These are phyloP conservation scores for Globisporangium okanoganense DNA, from an alignment of 352 stramenopile species.

Conservation along the genomic window DNA sequence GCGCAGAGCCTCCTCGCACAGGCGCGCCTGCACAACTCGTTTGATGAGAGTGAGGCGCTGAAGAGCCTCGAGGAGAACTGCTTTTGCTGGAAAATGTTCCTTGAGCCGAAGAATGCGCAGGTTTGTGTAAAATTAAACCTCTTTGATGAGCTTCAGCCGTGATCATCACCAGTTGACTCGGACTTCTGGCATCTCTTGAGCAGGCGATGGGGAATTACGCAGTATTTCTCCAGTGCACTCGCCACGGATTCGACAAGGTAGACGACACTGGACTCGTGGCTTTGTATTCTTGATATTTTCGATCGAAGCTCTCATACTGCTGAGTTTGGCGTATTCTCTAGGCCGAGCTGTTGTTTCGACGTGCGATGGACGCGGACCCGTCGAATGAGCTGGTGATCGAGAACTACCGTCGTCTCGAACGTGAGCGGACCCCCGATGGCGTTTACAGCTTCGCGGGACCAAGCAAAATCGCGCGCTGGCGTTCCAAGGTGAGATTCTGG, in stretches of 20 bases:
- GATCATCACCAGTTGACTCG: not conserved
- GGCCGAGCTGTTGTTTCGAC: slow-evolving; percentile 63
- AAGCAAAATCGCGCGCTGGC: slow-evolving; percentile 38
- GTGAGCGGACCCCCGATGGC: slow-evolving; percentile 43
- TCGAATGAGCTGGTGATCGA: slow-evolving; percentile 44
- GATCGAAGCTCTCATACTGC: not conserved
- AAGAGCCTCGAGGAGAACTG: slow-evolving; percentile 43
- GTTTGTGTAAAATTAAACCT: slow-evolving; percentile 18
- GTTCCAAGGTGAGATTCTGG: slow-evolving; percentile 26
- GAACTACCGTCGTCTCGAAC: slow-evolving; percentile 57
- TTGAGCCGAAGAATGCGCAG: slow-evolving; percentile 44
- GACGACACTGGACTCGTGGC: not conserved
- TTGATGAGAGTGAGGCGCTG: slow-evolving; percentile 10
- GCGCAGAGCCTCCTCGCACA: slow-evolving; percentile 33
- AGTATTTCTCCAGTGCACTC: slow-evolving; percentile 52
- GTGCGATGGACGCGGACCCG: slow-evolving; percentile 50
- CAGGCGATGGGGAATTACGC: slow-evolving; percentile 66
- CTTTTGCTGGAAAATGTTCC: slow-evolving; percentile 64
- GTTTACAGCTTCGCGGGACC: slow-evolving; percentile 49
- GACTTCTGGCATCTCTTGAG: not conserved
- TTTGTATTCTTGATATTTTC: not conserved
- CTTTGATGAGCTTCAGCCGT: not conserved
- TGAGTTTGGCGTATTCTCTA: slow-evolving; percentile 6
- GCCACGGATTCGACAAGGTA: slow-evolving; percentile 57
- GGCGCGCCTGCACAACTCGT: slow-evolving; percentile 8